These are phyloP conservation scores for Hymenoscyphus infarciens DNA, from an alignment of 2,329 filamentous ascomycete species.

Conservation along the genomic window DNA sequence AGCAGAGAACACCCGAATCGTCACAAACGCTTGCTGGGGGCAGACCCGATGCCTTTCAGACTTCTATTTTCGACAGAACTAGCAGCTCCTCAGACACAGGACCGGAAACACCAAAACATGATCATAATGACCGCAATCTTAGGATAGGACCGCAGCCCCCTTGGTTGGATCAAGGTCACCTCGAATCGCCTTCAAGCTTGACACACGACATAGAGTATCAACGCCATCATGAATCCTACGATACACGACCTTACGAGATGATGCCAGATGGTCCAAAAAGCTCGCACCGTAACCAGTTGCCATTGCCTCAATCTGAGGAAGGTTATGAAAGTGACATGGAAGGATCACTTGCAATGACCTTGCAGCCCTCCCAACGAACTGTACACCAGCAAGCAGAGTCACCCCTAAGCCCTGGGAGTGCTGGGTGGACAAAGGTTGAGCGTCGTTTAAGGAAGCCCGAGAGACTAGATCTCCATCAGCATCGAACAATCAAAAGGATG, in stretches of 20 bases:
- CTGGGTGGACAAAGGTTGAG: slow-evolving; percentile 27
- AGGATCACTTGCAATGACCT: slow-evolving; percentile 21
- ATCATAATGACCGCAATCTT: slow-evolving; percentile 18
- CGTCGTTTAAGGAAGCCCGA: slow-evolving; percentile 23
- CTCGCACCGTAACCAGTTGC: slow-evolving; percentile 17
- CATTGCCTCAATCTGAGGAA: slow-evolving; percentile 22
- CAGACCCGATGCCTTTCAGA: slow-evolving; percentile 34
- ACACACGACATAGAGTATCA: slow-evolving; percentile 23
- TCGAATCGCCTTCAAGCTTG: slow-evolving; percentile 29
- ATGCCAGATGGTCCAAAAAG: not conserved
- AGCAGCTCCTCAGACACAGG: slow-evolving; percentile 48
- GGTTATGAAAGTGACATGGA: slow-evolving; percentile 32
- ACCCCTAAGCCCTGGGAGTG: slow-evolving; percentile 19
- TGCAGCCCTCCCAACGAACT: slow-evolving; percentile 23
- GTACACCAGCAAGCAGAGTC: slow-evolving; percentile 8
- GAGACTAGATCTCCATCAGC: slow-evolving; percentile 31
- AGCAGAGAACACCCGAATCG: slow-evolving; percentile 41
- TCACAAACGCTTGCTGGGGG: slow-evolving; percentile 40
- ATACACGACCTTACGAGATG: not conserved
- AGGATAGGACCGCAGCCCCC: slow-evolving; percentile 27
- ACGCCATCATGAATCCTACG: not conserved
- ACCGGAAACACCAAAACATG: slow-evolving; percentile 39
- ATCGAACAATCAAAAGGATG: slow-evolving; percentile 42
- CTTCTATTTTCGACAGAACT: slow-evolving; percentile 50
- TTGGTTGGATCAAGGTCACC: slow-evolving; percentile 25